Percentiles rank a stretch among this genome's conserved stretches.
Evolutionary conservation across 1,284 basidiomycete genomes (phyloP).

Genomic region (Cryptococcus sp.): DNA sequence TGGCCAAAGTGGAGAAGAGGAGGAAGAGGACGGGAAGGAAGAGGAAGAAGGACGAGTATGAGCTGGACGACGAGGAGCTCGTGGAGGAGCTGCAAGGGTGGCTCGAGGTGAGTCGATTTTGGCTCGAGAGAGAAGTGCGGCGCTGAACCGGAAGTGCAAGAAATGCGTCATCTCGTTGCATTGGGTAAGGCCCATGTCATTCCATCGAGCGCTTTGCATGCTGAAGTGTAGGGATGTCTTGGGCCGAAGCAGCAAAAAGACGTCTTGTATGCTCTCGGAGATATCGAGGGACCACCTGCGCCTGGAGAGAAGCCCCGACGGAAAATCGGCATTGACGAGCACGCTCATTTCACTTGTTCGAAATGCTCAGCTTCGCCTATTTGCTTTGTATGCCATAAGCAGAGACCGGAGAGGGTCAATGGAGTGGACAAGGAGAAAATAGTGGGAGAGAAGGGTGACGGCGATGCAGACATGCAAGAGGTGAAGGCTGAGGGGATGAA

Average conservation of each 20-base stretch:
- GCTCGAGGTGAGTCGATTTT: constrained; percentile 52
- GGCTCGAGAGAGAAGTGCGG: background rate
- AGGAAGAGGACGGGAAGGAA: constrained; percentile 42
- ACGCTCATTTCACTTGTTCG: constrained; percentile 70
- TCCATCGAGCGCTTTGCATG: background rate
- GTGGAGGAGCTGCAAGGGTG: constrained; percentile 65
- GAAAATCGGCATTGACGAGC: constrained; percentile 54
- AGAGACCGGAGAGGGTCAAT: constrained; percentile 21
- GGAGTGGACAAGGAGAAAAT: background rate
- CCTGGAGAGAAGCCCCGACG: constrained; percentile 38
- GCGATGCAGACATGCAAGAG: background rate
- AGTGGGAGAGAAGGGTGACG: background rate
- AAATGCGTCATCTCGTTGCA: constrained; percentile 71
- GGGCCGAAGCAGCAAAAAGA: constrained; percentile 61
- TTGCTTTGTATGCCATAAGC: constrained; percentile 69
- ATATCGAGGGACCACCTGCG: constrained; percentile 43
- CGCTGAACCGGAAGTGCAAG: constrained; percentile 51
- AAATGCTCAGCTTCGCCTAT: constrained; percentile 66
- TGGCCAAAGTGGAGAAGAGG: constrained; percentile 17
- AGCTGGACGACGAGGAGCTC: constrained; percentile 53
- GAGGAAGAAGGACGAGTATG: constrained; percentile 50
- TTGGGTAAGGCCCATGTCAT: constrained; percentile 51
- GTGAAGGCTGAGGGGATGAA: background rate
- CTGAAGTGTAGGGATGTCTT: constrained; percentile 53
- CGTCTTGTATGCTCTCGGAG: constrained; percentile 60